Evolutionary conservation across 331 rosid species (phyloP), one percentile per base, ranked within the genome.

Genomic region (Spiraea crenata): DNA sequence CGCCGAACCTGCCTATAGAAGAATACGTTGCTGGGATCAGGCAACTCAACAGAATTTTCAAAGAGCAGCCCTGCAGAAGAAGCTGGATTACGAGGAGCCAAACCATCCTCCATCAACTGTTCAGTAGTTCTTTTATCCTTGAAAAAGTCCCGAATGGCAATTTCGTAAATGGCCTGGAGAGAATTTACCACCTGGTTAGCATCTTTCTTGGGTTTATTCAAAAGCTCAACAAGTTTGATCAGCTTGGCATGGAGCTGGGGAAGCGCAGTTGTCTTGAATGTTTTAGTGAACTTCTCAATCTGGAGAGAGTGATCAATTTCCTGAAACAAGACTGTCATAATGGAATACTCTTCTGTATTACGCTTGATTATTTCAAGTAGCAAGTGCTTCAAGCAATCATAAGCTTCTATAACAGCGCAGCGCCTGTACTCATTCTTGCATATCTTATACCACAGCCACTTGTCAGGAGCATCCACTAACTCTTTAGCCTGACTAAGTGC

Each of bases 401-500:
- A 95, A 68, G 96, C 96, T 83, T 95, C 99, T 3, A 95, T 85
- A 48, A 95, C 91, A 68, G 92, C 96, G 38, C 99, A 95, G 1
- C 96, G 95, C 81, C 99, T 86, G 76, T 87, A 95, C 81, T 95
- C 98, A 69, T 79, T 87, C 89, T 86, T 91, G 93, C 96, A 83
- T 79, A 91, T 88, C 89, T 89, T 95, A 51, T 77, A 79, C 91
- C 83, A 86, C 49, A 95, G 93, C 96, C 89, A 81, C 81, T 78
- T 86, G 76, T 95, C 99, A 19, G 88, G 82, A 62, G 88, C 96
- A 75, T 95, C 91, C 50, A 82, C 85, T 12, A 95, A 84, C 73
- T 89, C 99, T 82, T 85, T 95, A 77, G 93, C 99, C 82, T 91
- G 96, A 76, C 97, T 89, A 65, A 95, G 99, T 1, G 99, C 98